Conservation (phyloP, 2,329 filamentous ascomycete species). For the Lasiodiplodia sp. region DNA sequence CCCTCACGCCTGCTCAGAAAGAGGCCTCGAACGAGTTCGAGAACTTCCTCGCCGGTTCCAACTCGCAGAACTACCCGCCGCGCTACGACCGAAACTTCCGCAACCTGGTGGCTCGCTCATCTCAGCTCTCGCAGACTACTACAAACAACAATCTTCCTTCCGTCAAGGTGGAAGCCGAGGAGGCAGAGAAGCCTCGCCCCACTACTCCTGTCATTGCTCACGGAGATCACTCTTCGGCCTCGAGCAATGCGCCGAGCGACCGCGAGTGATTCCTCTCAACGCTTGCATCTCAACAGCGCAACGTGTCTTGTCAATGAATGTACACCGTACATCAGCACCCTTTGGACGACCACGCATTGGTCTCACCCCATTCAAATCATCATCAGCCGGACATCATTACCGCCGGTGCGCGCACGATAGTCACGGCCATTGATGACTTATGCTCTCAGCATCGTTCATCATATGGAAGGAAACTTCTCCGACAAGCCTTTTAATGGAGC, state of each 20-base stretch:
- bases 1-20: slow-evolving; percentile 43
- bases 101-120: slow-evolving; percentile 26
- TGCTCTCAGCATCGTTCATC: slow-evolving; percentile 10
- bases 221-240: slow-evolving; percentile 29
- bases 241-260: slow-evolving; percentile 30
- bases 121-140: slow-evolving; percentile 22
- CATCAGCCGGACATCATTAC: slow-evolving; percentile 19
- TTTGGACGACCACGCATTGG: slow-evolving; percentile 24
- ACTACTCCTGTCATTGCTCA: slow-evolving; percentile 30
- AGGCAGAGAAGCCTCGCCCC: slow-evolving; percentile 27
- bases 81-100: slow-evolving; percentile 27
- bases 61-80: slow-evolving; percentile 11
- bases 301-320: slow-evolving; percentile 26
- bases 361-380: slow-evolving; percentile 26
- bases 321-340: slow-evolving; percentile 25
- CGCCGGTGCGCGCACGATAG: slow-evolving; percentile 2
- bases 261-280: slow-evolving; percentile 23
- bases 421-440: slow-evolving; percentile 19
- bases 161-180: slow-evolving; percentile 24
- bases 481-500: slow-evolving; percentile 28
- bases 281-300: slow-evolving; percentile 9
- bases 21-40: slow-evolving; percentile 47
- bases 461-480: slow-evolving; percentile 27
- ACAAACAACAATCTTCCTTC: slow-evolving; percentile 24
- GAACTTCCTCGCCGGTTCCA: slow-evolving; percentile 39